Evolutionary conservation across 2,329 filamentous ascomycete genomes (phyloP).

Genomic region (Myriangium duriaei): DNA sequence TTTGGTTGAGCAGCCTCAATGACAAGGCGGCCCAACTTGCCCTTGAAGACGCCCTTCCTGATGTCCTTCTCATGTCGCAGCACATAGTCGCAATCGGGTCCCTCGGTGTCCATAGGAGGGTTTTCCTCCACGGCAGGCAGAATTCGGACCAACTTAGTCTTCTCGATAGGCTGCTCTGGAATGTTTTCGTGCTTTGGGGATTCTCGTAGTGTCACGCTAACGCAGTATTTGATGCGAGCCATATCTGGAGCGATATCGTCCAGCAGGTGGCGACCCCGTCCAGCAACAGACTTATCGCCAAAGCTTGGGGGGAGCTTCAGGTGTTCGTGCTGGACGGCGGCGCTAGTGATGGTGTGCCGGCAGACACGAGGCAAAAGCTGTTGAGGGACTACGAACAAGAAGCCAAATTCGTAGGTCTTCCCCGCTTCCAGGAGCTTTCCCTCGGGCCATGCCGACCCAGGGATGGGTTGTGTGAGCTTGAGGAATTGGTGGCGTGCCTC

Average conservation of each 20-base stretch:
- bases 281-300: constrained; percentile 36
- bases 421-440: constrained; percentile 43
- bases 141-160: constrained; percentile 44
- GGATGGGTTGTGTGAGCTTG: constrained; percentile 48
- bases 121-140: constrained; percentile 47
- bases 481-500: constrained; percentile 50
- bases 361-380: constrained; percentile 48
- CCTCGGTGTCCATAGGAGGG: constrained; percentile 43
- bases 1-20: constrained; percentile 47
- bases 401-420: constrained; percentile 46
- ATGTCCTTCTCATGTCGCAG: constrained; percentile 47
- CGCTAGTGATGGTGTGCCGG: constrained; percentile 38
- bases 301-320: constrained; percentile 48
- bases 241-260: constrained; percentile 54
- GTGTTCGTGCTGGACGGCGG: constrained; percentile 43
- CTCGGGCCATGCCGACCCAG: constrained; percentile 39
- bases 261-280: constrained; percentile 31
- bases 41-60: constrained; percentile 47
- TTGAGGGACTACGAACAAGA: constrained; percentile 51
- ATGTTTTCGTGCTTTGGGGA: constrained; percentile 32
- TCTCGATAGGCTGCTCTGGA: constrained; percentile 35
- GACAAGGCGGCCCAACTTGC: constrained; percentile 44
- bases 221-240: constrained; percentile 45
- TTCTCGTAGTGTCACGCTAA: constrained; percentile 27
- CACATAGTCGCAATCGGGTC: constrained; percentile 36